Conservation (phyloP, 2,329 filamentous ascomycete species). For the Cucurbitaria berberidis region DNA sequence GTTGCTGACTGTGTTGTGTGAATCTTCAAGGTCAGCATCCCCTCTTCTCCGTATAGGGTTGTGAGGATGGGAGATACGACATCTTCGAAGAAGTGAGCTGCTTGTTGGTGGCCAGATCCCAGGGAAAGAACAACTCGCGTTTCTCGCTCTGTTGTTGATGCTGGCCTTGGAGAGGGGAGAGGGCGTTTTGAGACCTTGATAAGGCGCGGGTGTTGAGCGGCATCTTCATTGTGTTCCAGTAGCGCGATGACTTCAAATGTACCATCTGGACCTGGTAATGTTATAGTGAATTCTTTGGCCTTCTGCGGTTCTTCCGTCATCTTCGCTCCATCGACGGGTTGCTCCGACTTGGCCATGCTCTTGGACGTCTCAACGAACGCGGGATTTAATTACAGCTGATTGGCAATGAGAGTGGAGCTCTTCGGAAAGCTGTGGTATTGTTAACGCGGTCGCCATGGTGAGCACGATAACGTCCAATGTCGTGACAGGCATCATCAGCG, state of each 20-base stretch:
- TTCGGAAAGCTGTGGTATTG: background rate
- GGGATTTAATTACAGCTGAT: background rate
- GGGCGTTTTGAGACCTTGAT: constrained; percentile 27
- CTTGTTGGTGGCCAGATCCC: constrained; percentile 53
- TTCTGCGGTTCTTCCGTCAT: background rate
- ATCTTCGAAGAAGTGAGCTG: constrained; percentile 48
- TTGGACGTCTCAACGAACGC: background rate
- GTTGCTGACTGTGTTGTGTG: constrained; percentile 68
- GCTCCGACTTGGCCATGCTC: constrained; percentile 3
- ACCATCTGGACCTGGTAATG: constrained; percentile 12
- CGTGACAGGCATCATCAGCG: background rate
- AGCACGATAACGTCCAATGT: background rate
- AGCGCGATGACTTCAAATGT: constrained; percentile 5
- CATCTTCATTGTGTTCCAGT: constrained; percentile 20
- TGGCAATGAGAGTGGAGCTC: background rate
- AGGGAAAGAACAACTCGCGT: constrained; percentile 55
- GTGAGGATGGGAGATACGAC: constrained; percentile 52
- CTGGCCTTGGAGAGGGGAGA: constrained; percentile 7
- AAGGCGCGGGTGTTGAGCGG: constrained; percentile 20
- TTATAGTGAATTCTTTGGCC: constrained; percentile 11
- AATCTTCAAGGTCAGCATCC: constrained; percentile 54
- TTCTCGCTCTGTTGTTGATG: constrained; percentile 17
- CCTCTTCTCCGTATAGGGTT: constrained; percentile 43
- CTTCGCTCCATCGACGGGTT: background rate
- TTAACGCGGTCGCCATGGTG: background rate